Evolutionary conservation across 1,139 yeast genomes (phyloP), one percentile per base, ranked within the genome.

Genomic region (Saccharomyces hybrid): DNA sequence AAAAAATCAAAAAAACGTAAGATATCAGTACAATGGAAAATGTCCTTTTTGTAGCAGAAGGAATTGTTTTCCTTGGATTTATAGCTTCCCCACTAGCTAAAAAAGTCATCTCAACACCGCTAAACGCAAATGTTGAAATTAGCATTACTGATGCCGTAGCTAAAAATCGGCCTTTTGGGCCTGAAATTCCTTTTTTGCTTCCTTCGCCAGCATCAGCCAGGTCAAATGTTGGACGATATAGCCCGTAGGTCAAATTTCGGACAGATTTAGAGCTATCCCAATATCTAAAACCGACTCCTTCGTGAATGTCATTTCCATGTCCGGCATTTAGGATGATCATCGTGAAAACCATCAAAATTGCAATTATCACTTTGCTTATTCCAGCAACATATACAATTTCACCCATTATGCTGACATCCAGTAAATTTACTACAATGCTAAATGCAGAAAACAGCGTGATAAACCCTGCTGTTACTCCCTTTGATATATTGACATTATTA

Each of bases 41-140:
- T 5, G 88, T 87, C 59, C 84, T 76, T 61, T 76, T 81, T 4
- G 93, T 86, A 0, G 96, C 95, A 9, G 83, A 79, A 1, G 95
- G 95, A 41, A 88, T 75, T 0, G 93, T 82, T 55, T 78, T 80
- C 56, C 96, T 76, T 0, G 96, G 96, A 62, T 87, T 84, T 55
- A 84, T 75, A 4, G 93, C 88, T 69, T 89, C 96, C 61, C 93
- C 89, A n/a, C 93, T 91, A 1, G 95, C 90, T 56, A 88, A 80
- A 61, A 87, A 84, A 27, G 88, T 90, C 63, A 85, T 81, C 63
- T 88, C 95, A 0, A 90, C 84, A 1, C 96, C 96, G 58, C 86
- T 81, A 63, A 83, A 88, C 0, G 95, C 84, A 66, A 83, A 86
- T 0, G 88, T 77, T 0, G 89, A 84, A 23, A 82, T 80, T 46